Conservation (phyloP, 495 filamentous ascomycete genomes). For the Penicillium turbatum region DNA sequence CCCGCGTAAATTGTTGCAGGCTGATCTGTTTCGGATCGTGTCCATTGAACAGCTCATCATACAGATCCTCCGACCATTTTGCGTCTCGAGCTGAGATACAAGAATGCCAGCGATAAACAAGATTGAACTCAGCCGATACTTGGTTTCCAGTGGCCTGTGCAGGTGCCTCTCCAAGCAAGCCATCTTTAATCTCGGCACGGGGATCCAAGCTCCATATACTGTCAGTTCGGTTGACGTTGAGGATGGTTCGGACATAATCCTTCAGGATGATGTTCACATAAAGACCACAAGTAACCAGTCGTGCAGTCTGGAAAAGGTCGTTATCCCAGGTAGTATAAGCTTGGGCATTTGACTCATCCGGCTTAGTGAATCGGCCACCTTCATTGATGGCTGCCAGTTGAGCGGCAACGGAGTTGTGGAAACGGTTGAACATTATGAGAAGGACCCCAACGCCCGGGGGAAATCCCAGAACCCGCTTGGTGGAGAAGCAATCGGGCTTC, state of each 20-base stretch:
- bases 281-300: slow-evolving; percentile 68
- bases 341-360: slow-evolving; percentile 42
- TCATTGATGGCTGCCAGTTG: slow-evolving; percentile 60
- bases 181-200: slow-evolving; percentile 50
- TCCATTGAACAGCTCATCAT: slow-evolving; percentile 56
- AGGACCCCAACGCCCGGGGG: slow-evolving; percentile 78
- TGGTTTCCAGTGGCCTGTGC: slow-evolving; percentile 58
- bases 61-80: slow-evolving; percentile 67
- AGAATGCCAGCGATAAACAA: slow-evolving; percentile 76
- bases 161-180: slow-evolving; percentile 35
- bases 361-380: slow-evolving; percentile 50
- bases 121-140: slow-evolving; percentile 73
- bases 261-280: slow-evolving; percentile 75
- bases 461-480: slow-evolving; percentile 72
- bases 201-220: slow-evolving; percentile 75
- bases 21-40: slow-evolving; percentile 45
- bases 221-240: slow-evolving; percentile 68
- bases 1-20: slow-evolving; percentile 53
- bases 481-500: slow-evolving; percentile 77
- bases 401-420: slow-evolving; percentile 70
- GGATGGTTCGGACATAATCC: slow-evolving; percentile 78
- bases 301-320: slow-evolving; percentile 70
- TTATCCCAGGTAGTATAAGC: slow-evolving; percentile 66
- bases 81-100: slow-evolving; percentile 70
- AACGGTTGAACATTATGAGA: slow-evolving; percentile 69